phyloP scores from a whole-genome alignment of 768 basidiomycete genomes.

The Ramaria rubella region DNA sequence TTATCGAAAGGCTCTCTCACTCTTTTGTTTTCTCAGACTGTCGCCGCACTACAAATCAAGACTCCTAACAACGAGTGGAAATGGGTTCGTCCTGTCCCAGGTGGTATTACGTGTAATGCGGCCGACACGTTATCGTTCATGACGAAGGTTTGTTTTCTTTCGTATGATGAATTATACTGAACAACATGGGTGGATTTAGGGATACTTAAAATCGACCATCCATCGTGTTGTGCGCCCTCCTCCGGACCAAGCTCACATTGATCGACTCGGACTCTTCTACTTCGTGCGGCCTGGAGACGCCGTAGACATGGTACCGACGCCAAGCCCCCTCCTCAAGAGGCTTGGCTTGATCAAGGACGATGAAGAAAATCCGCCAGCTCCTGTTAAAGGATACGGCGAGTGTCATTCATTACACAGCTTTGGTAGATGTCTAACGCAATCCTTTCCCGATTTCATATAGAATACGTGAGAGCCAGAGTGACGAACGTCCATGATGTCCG shows the following conservation, averaged over 20 bases:
- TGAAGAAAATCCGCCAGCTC: conserved; percentile 12
- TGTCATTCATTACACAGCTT: conserved; percentile 4
- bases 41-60: conserved; percentile 33
- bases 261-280: conserved; percentile 31
- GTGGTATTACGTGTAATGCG: conserved; percentile 29
- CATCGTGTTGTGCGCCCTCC: conserved; percentile 35
- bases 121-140: conserved; percentile 23
- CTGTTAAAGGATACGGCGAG: conserved; percentile 19
- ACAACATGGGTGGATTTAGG: conserved; percentile 10
- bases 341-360: conserved; percentile 10
- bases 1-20: conserved; percentile 27
- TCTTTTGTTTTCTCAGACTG: conserved; percentile 32
- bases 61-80: conserved; percentile 30
- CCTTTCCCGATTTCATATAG: conserved; percentile 4
- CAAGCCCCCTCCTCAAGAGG: neutral
- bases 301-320: conserved; percentile 21
- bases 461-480: conserved; percentile 18
- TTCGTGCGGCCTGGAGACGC: conserved; percentile 29
- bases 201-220: conserved; percentile 31
- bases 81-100: conserved; percentile 28
- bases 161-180: neutral
- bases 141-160: conserved; percentile 17
- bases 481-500: conserved; percentile 15
- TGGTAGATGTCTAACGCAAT: conserved; percentile 1
- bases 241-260: conserved; percentile 26